Base-by-base conservation (phyloP, 495 filamentous ascomycete species). In the Lineolata rhizophorae region DNA sequence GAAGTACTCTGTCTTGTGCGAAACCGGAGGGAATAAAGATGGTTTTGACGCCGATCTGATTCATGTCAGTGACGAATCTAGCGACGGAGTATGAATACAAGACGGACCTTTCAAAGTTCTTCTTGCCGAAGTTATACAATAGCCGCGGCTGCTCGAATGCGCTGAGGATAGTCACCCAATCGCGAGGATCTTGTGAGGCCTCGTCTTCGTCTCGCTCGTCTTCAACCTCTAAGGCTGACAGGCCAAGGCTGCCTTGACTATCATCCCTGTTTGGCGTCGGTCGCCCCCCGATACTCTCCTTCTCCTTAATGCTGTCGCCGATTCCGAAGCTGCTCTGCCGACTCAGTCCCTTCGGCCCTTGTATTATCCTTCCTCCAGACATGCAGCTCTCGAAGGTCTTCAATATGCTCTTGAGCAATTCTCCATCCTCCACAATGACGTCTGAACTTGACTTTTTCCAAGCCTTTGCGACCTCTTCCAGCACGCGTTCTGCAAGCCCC, bases 61-160 rank as follows among this genome's bases (percentile, higher is more conserved):
- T 5, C 25, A 1, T 27, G 20, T 47, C 35, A 44, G 35, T 21
- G 2, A n/a, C 2, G 29, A 8, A 17, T 19, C 16, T 11, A 10
- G 6, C 9, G 1, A 13, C 11, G 20, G n/a, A n/a, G 4, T 22
- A 3, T n/a, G 5, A 5, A 1, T 26, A 12, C 19, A 18, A 9
- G 8, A 35, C 47, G 14, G 42, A 72, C 72, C 51, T 67, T 41
- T 94, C 82, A 44, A 97, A 95, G 44, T 91, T 76, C 46, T 85
- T 93, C 57, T 90, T 91, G 14, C 62, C 61, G 14, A 70, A 62
- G 44, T 92, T 92, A 50, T 93, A 97, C 15, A 70, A 54, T 41
- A 85, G 56, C 24, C 80, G 68, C 25, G 90, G 90, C 50, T 90
- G 79, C n/a, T 82, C 70, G 51, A 75, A 85, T 6, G 83, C 80